These are phyloP conservation scores for Neophaeococcomyces aloes DNA, from an alignment of 2,329 filamentous ascomycete genomes.

Conservation along the genomic window DNA sequence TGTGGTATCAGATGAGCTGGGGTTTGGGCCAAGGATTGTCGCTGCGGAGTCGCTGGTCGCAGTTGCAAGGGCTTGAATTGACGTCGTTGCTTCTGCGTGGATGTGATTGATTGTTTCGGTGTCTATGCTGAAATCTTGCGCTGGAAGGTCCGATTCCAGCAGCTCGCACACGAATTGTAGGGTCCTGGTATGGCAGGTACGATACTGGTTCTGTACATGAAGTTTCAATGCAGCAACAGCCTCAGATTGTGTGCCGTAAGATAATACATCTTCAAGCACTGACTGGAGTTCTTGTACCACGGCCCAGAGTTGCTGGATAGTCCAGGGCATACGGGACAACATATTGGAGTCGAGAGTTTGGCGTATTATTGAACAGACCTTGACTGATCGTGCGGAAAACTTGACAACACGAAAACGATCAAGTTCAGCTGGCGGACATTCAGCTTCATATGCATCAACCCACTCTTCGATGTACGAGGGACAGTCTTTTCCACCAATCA, in stretches of 20 bases:
- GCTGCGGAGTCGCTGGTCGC: conserved; percentile 3
- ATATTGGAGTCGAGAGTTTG: not conserved
- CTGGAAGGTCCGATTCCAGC: conserved; percentile 9
- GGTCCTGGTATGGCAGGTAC: conserved; percentile 8
- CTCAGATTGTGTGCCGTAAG: not conserved
- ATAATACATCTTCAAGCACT: conserved; percentile 2
- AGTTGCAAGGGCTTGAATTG: not conserved
- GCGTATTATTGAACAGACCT: conserved; percentile 10
- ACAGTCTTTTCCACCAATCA: conserved; percentile 11
- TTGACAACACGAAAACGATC: conserved; percentile 7
- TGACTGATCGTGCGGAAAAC: conserved; percentile 10
- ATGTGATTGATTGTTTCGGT: conserved; percentile 3
- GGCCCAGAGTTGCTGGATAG: conserved; percentile 1
- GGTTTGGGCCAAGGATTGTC: conserved; percentile 9
- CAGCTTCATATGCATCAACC: conserved; percentile 9
- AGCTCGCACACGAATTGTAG: conserved; percentile 15
- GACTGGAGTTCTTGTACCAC: conserved; percentile 9
- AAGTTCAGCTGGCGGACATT: conserved; percentile 5
- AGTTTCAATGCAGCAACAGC: conserved; percentile 1
- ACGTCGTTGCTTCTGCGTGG: not conserved
- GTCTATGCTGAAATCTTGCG: not conserved
- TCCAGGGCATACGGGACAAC: not conserved
- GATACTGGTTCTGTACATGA: conserved; percentile 5
- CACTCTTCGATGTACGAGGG: conserved; percentile 12
- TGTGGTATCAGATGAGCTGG: conserved; percentile 5